A percentile compares a stretch with the other conserved stretches of the same genome.
Conservation (phyloP, 2,329 filamentous ascomycete species). For the Knufia petricola region DNA sequence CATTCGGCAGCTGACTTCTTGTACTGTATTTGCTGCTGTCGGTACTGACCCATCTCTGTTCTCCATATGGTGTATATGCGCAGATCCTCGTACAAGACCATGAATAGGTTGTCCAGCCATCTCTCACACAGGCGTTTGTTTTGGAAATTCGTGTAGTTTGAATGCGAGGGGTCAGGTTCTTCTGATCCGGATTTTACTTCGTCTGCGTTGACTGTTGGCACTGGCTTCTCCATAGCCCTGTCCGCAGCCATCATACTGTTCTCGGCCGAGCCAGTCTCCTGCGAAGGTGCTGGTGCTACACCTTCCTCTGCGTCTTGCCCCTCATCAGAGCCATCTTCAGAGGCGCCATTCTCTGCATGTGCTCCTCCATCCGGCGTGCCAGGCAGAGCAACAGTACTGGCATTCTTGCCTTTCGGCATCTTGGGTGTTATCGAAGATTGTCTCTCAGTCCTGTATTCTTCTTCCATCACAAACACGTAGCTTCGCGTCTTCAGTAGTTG, state of each 20-base stretch:
- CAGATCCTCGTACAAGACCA: conserved; percentile 96
- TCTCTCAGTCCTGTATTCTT: conserved; percentile 82
- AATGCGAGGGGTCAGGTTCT: conserved; percentile 55
- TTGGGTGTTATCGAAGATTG: conserved; percentile 41
- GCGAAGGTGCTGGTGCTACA: conserved; percentile 24
- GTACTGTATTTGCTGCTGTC: conserved; percentile 86
- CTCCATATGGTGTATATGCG: conserved; percentile 99
- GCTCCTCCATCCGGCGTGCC: conserved; percentile 49
- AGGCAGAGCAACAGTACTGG: conserved; percentile 69
- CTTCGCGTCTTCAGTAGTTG: conserved; percentile 88
- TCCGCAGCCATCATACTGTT: conserved; percentile 25
- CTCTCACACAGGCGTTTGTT: conserved; percentile 95
- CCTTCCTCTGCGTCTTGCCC: conserved; percentile 22
- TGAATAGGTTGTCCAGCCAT: conserved; percentile 97
- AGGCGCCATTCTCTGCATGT: conserved; percentile 21
- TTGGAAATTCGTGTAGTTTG: conserved; percentile 79
- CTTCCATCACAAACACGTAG: conserved; percentile 98
- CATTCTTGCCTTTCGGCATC: conserved; percentile 51
- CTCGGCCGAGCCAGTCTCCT: conserved; percentile 27
- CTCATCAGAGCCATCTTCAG: conserved; percentile 25
- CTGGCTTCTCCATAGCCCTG: conserved; percentile 62
- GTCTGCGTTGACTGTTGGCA: conserved; percentile 66
- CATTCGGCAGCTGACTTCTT: conserved; percentile 95
- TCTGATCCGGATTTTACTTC: conserved; percentile 67
- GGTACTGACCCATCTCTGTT: conserved; percentile 92